A percentile compares a stretch with the other conserved stretches of the same genome.
Conservation (phyloP, 305 asterid species). For the Euphrasia arctica region DNA sequence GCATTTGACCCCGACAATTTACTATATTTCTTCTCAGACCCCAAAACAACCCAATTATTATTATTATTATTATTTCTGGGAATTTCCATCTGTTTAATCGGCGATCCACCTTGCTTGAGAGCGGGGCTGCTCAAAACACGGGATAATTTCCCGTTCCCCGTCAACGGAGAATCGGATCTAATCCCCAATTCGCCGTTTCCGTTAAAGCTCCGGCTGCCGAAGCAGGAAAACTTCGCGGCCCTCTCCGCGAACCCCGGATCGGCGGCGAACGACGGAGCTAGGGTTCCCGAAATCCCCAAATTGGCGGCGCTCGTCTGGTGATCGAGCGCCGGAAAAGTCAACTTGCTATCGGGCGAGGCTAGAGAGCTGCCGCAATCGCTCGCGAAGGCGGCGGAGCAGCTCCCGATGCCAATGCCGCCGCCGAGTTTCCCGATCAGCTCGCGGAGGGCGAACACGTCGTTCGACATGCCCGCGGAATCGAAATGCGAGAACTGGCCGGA, state of each 20-base stretch:
- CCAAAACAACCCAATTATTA: conserved; percentile 13
- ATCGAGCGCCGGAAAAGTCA: conserved; percentile 10
- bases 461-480: conserved; percentile 31
- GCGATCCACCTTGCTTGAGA: conserved; percentile 44
- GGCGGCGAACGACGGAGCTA: conserved; percentile 41
- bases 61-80: not conserved
- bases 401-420: conserved; percentile 6
- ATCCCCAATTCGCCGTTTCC: conserved; percentile 35
- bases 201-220: conserved; percentile 74
- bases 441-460: conserved; percentile 41
- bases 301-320: conserved; percentile 21
- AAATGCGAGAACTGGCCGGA: conserved; percentile 44
- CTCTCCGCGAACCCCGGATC: conserved; percentile 89
- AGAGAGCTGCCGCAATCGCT: conserved; percentile 27
- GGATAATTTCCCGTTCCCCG: conserved; percentile 38
- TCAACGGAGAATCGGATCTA: conserved; percentile 35
- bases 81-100: conserved; percentile 34
- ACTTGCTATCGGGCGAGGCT: conserved; percentile 34
- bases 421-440: conserved; percentile 55
- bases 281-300: conserved; percentile 34
- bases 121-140: conserved; percentile 72
- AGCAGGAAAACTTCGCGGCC: conserved; percentile 87
- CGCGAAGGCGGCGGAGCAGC: conserved; percentile 23
- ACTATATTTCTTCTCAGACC: conserved; percentile 29
- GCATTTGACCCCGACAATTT: conserved; percentile 33